phyloP scores from a whole-genome alignment of 768 basidiomycete genomes.

The Asterophora lycoperdoides region DNA sequence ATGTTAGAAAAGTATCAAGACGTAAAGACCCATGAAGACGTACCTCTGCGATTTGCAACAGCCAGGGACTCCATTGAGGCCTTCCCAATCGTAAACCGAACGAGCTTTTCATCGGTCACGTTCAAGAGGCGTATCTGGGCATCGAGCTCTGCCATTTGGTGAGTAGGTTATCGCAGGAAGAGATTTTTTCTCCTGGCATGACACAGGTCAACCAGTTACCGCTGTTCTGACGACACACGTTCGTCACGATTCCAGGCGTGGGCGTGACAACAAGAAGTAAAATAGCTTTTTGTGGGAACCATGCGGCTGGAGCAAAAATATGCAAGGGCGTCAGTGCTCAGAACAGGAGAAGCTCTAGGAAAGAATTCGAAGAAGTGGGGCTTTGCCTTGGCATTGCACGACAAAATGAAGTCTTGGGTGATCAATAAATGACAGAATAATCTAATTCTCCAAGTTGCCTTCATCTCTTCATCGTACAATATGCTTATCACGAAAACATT shows the following conservation, averaged over 20 bases:
- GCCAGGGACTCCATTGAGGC: slow-evolving; percentile 65
- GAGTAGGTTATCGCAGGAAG: slow-evolving; percentile 1
- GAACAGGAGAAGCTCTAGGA: no score
- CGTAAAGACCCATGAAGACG: slow-evolving; percentile 12
- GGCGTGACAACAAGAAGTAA: no score
- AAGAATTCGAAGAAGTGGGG: no score
- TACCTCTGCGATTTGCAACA: slow-evolving; percentile 59
- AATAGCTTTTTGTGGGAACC: no score
- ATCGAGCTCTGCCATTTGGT: slow-evolving; percentile 35
- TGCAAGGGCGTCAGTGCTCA: no score
- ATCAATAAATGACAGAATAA: no score
- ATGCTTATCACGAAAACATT: slow-evolving; percentile 85
- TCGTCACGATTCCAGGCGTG: not conserved
- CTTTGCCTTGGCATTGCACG: no score
- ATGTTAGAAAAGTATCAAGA: slow-evolving; percentile 5
- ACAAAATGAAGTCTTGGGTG: no score
- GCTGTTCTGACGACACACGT: not conserved
- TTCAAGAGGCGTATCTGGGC: slow-evolving; percentile 53
- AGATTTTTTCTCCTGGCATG: not conserved
- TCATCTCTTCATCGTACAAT: slow-evolving; percentile 5
- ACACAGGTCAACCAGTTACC: no score
- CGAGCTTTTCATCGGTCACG: slow-evolving; percentile 50
- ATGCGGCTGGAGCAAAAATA: no score
- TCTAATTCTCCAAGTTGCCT: not conserved
- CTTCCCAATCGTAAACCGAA: slow-evolving; percentile 63